Base-by-base conservation (phyloP, 192 early-diverging fungal species). In the Coemansia sp. region DNA sequence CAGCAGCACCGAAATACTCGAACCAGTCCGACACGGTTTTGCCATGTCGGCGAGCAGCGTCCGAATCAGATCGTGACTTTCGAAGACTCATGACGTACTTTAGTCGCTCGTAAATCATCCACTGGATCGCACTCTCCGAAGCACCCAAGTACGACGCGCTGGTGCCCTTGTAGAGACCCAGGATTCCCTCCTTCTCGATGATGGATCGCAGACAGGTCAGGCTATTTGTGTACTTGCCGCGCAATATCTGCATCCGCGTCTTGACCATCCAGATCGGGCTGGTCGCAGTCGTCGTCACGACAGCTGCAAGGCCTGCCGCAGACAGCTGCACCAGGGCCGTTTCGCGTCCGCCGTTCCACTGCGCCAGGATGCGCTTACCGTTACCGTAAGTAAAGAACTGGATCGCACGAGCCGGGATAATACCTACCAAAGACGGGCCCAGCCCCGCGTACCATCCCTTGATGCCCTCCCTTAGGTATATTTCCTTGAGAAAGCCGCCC, bases 191-290 rank as follows among this genome's bases (percentile, higher is more conserved):
- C 27, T 89, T 84, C 53, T 70, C 67, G 2, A 95, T 24, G 7
- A 97, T 88, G 24, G 74, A 63, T 15, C 71, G 53, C 4, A 88
- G 46, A 58, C 93, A 97, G 32, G 93, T 84, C 32, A 93, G 64
- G 46, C 90, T 94, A 83, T 87, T 93, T 32, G 80, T 81, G 76
- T 95, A 95, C 19, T 67, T 56, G 22, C 75, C 75, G 8, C 62
- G 63, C 68, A 92, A 89, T 54, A 98, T 72, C 74, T 98, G 96
- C 83, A 98, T 90, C 48, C 97, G 78, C 0, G 95, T 98, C 63
- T 98, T 98, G 37, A 98, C 86, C 41, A 98, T 84, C 97, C 97
- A 98, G 21, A 98, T 97, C 0, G 97, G 97, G 64, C 94, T 97
- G 1, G 95, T 95, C n/a, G 76, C 81, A 2, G 88, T 85, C 0